Evolutionary conservation across 495 filamentous ascomycete species (phyloP).

Genomic region (Pseudomonodictys pantanalensis): DNA sequence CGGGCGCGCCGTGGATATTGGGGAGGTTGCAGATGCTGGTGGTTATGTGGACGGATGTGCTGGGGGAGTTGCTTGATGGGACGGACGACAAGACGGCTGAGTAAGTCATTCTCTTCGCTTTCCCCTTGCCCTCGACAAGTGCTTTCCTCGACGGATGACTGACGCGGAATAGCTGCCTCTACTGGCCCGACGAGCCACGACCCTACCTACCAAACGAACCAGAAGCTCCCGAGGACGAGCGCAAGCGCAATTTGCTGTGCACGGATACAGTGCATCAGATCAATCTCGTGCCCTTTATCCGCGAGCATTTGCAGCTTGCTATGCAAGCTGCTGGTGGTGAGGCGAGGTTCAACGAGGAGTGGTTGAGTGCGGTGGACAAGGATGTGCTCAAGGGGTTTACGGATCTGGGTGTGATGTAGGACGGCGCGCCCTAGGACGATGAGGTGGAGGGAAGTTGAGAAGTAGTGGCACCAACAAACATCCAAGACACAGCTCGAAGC

Average conservation of each 20-base stretch:
- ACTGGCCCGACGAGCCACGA: conserved; percentile 40
- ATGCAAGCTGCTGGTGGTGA: conserved; percentile 68
- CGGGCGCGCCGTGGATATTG: conserved; percentile 58
- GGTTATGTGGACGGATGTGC: conserved; percentile 67
- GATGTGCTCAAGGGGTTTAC: conserved; percentile 71
- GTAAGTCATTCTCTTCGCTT: conserved; percentile 31
- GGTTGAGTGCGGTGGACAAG: conserved; percentile 82
- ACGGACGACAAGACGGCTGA: conserved; percentile 50
- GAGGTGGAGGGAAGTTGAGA: not conserved
- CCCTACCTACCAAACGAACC: conserved; percentile 34
- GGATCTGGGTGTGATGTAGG: conserved; percentile 36
- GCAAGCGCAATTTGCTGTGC: conserved; percentile 53
- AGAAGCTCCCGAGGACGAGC: conserved; percentile 64
- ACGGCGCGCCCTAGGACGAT: not conserved
- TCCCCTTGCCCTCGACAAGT: not conserved
- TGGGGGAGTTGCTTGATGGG: conserved; percentile 58
- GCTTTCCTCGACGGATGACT: conserved; percentile 21
- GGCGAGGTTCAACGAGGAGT: conserved; percentile 69
- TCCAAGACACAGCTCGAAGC: no score
- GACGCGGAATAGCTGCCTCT: conserved; percentile 43
- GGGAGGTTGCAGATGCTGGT: conserved; percentile 62
- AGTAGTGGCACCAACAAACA: no score
- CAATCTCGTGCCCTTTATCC: conserved; percentile 67
- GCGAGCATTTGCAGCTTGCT: conserved; percentile 61
- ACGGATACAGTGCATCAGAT: conserved; percentile 70